Base-by-base conservation (phyloP, 495 filamentous ascomycete species). In the Neurospora sp. region DNA sequence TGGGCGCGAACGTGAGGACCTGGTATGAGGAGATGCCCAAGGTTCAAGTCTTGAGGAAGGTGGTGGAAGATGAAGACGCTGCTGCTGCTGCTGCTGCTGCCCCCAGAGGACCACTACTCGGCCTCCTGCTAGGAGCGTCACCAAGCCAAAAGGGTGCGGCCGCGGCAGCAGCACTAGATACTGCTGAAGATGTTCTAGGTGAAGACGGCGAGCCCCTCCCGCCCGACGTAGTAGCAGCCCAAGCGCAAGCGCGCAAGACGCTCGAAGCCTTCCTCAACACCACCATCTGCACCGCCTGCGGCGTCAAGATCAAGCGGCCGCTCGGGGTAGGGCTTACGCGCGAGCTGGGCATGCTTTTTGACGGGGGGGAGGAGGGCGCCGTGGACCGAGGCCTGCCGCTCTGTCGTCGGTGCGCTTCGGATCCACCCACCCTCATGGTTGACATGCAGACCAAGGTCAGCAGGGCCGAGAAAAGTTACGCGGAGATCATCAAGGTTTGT, bases 11-110 rank as follows among this genome's bases (percentile, higher is more conserved):
- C 80, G 92, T 98, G 14, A 85, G 92, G 17, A 85, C 88, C 71
- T 99, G 96, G 96, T 98, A 94, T 74, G 94, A 97, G 70, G 93
- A 97, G 80, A 97, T 97, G 93, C 96, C 96, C 31, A 97, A 96
- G 79, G 86, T 93, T 41, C 93, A 93, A 76, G 87, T 90, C 4
- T 88, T 95, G 44, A 87, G 89, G 38, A 85, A 85, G 61, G 78
- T 91, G 40, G 87, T 89, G 42, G 8, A 20, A 0, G 39, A 69
- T 45, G 9, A 71, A 45, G 44, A 74, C 37, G 45, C 72, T 68
- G 48, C 20, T 20, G 22, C 72, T 68, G 48, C 20, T 20, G 22
- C 39, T n/a, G n/a, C 17, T 14, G 40, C 27, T 20, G 39, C 16
- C 48, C 75, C 59, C 69, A 75, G 16, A 72, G 53, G 53, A 14